Percentiles rank a stretch among this genome's conserved stretches.
These are phyloP conservation scores for Aureobasidium uvarum DNA, from an alignment of 2,329 filamentous ascomycete species.

Conservation along the genomic window DNA sequence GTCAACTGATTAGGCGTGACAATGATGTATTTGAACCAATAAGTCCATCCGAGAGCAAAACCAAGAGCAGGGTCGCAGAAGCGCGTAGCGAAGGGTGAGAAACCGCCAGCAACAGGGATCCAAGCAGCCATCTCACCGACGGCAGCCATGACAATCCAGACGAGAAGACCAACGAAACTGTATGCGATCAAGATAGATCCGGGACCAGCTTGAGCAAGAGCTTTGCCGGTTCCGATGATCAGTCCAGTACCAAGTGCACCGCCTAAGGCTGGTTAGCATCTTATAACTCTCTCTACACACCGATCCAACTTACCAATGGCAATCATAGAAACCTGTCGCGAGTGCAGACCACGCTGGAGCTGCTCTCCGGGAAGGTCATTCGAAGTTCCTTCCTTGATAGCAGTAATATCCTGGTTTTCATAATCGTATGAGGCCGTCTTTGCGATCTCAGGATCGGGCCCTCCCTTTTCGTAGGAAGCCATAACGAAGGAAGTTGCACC, in stretches of 20 bases:
- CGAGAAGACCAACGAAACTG: slow-evolving; percentile 65
- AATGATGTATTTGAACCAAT: slow-evolving; percentile 78
- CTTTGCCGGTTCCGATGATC: slow-evolving; percentile 63
- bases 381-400: slow-evolving; percentile 18
- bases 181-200: slow-evolving; percentile 71
- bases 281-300: no score
- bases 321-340: slow-evolving; percentile 60
- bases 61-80: slow-evolving; percentile 80
- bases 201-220: slow-evolving; percentile 54
- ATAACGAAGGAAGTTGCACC: neutral
- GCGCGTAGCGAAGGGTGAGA: slow-evolving; percentile 75
- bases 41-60: slow-evolving; percentile 68
- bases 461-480: slow-evolving; percentile 18
- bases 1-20: slow-evolving; percentile 82
- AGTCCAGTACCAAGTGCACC: slow-evolving; percentile 73
- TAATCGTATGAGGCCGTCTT: slow-evolving; percentile 15
- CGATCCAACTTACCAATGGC: slow-evolving; percentile 35
- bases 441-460: slow-evolving; percentile 21
- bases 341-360: slow-evolving; percentile 54
- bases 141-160: slow-evolving; percentile 77
- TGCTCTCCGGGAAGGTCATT: slow-evolving; percentile 32
- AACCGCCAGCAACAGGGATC: slow-evolving; percentile 74
- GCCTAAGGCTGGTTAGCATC: slow-evolving; percentile 42
- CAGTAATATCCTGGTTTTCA: neutral
- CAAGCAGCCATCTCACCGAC: slow-evolving; percentile 84